Evolutionary conservation across 768 basidiomycete species (phyloP), one percentile per base, ranked within the genome.

Genomic region (Boletus rubroflammeus): DNA sequence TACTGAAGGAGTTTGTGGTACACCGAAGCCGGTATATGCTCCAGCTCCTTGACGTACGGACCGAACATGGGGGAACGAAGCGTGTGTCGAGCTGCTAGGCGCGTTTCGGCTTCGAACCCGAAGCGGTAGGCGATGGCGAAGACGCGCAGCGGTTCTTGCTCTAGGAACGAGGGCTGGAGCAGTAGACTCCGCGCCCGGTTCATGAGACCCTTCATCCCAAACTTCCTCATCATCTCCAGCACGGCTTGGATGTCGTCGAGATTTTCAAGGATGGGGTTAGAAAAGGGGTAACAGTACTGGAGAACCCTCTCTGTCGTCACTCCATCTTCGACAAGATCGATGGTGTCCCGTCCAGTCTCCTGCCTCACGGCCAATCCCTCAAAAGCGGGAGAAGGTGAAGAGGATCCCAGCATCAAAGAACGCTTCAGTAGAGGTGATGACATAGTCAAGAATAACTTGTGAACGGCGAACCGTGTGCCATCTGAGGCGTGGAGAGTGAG

Each of bases 401-500:
- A 50, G 0, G 66, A 60, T 23, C 66, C 68, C 21, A 64, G 32
- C 5, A 48, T 38, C n/a, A 70, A 57, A 43, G 53, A 63, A 29
- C 70, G 68, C 49, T 70, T 70, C 47, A 80, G 72, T 17, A 80
- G 66, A 2, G 74, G 61, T 13, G 76, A 80, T 5, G 75, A 73
- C 53, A 66, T 73, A 34, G 70, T 68, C 35, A 82, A 58, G 34
- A 76, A 71, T 41, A 75, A 54, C 42, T 71, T 75, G 61, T 76
- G 73, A 34, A 81, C 67, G 32, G 72, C 75, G 59, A 81, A 81
- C 9, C 69, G 58, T 3, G 73, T 69, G 9, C 70, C 72, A 51
- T 81, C 78, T 2, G 67, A 60, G 8, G 77, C 73, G 35, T 72
- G 72, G 34, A 81, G 64, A 42, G 76, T 67, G 51, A 78, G 61